Evolutionary conservation across 495 filamentous ascomycete species (phyloP).

Genomic region (Poronia punctata): DNA sequence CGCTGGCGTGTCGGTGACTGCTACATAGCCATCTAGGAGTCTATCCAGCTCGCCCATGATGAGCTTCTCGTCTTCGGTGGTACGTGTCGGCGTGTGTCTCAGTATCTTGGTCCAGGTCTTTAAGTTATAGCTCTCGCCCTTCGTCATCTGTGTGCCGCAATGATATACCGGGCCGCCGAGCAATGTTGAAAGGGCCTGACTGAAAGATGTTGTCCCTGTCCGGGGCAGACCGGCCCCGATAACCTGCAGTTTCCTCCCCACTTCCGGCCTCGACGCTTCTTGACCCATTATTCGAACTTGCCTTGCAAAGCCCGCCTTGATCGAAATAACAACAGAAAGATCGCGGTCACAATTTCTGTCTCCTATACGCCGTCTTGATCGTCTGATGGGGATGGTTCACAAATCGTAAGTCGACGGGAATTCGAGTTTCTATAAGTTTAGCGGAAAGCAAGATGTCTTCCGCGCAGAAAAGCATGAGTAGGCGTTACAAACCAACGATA

Average conservation of each 20-base stretch:
- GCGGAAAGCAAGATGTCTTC: no score
- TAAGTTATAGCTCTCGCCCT: slow-evolving; percentile 17
- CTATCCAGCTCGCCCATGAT: slow-evolving; percentile 15
- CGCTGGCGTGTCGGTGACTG: slow-evolving; percentile 23
- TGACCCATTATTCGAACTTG: no score
- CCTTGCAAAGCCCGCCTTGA: no score
- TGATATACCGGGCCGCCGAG: slow-evolving; percentile 33
- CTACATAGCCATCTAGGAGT: slow-evolving; percentile 26
- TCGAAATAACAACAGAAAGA: no score
- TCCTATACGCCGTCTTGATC: no score
- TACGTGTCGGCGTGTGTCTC: slow-evolving; percentile 14
- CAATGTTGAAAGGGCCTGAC: slow-evolving; percentile 35
- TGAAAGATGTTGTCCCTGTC: slow-evolving; percentile 43
- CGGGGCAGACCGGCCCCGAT: slow-evolving; percentile 45
- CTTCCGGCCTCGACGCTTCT: slow-evolving; percentile 22
- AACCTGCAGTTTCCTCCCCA: slow-evolving; percentile 27
- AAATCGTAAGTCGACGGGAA: no score
- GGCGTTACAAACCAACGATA: no score
- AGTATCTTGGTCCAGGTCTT: slow-evolving; percentile 22
- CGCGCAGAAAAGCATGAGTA: no score
- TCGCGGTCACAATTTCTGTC: no score
- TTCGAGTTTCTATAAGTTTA: no score
- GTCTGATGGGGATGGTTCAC: no score
- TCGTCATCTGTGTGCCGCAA: slow-evolving; percentile 23
- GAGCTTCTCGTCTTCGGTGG: slow-evolving; percentile 11